These are phyloP conservation scores for Candida khao-thaluensis DNA, from an alignment of 805 yeast genomes.

Conservation along the genomic window DNA sequence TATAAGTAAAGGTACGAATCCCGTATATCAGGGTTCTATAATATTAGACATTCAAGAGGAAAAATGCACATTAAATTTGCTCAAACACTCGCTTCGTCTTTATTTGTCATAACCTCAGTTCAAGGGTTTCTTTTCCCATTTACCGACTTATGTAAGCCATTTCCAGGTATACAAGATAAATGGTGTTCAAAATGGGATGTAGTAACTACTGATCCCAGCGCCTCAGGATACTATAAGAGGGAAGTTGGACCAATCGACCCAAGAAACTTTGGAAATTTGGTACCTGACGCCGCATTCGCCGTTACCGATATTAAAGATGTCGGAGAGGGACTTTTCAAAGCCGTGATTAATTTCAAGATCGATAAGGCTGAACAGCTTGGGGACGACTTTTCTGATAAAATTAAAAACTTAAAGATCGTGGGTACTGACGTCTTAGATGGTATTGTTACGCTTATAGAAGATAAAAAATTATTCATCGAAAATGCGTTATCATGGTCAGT, in stretches of 20 bases:
- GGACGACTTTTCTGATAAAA: constrained; percentile 15
- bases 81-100: constrained; percentile 10
- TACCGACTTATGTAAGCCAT: background rate
- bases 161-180: constrained; percentile 1
- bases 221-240: background rate
- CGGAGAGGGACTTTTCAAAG: constrained; percentile 20
- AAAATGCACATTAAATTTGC: constrained; percentile 5
- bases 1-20: too few relatives aligned
- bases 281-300: constrained; percentile 25
- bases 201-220: constrained; percentile 1
- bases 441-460: constrained; percentile 13
- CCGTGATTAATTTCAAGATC: constrained; percentile 24
- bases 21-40: too few relatives aligned
- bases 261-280: constrained; percentile 8
- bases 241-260: background rate
- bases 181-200: constrained; percentile 9
- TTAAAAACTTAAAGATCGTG: constrained; percentile 17
- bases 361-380: constrained; percentile 20
- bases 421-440: constrained; percentile 22
- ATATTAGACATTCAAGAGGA: too few relatives aligned
- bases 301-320: constrained; percentile 23
- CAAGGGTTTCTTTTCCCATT: constrained; percentile 11
- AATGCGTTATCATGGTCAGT: constrained; percentile 23
- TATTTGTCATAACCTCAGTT: constrained; percentile 1
- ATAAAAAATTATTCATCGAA: constrained; percentile 12